Conservation (phyloP, 441 rosid genomes). For the Populus hybrid region DNA sequence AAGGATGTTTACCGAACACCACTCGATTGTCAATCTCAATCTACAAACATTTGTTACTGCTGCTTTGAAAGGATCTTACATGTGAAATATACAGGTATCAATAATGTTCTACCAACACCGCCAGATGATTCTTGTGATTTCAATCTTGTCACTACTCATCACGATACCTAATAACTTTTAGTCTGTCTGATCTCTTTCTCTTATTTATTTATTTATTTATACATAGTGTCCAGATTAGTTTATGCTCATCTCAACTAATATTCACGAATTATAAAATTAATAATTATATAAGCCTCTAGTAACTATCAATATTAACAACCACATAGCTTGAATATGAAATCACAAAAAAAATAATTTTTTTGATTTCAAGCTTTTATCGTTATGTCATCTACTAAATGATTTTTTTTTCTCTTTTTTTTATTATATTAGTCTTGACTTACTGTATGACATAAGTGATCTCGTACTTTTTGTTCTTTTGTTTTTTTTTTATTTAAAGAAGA, state of each 20-base stretch:
- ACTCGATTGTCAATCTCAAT: neutral
- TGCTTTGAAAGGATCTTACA: neutral
- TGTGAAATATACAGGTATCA: neutral
- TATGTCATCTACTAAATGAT: too few relatives aligned
- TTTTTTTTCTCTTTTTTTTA: too few relatives aligned
- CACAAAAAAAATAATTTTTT: too few relatives aligned
- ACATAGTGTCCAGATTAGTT: too few relatives aligned
- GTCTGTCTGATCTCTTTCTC: neutral
- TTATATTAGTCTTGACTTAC: accelerated
- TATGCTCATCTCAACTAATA: accelerated
- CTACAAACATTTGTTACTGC: too few relatives aligned
- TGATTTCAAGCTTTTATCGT: too few relatives aligned
- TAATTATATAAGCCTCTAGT: accelerated
- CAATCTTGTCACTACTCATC: neutral
- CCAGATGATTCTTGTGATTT: neutral
- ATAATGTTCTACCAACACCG: neutral
- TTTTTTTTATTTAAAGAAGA: too few relatives aligned
- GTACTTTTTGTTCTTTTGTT: too few relatives aligned
- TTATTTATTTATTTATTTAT: too few relatives aligned
- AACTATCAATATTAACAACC: too few relatives aligned
- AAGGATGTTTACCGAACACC: neutral
- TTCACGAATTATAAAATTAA: accelerated
- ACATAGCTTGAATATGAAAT: too few relatives aligned
- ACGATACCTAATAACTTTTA: neutral
- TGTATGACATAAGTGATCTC: neutral